These are phyloP conservation scores for Ascochyta viciae-villosae DNA, from an alignment of 2,329 filamentous ascomycete species.

Conservation along the genomic window DNA sequence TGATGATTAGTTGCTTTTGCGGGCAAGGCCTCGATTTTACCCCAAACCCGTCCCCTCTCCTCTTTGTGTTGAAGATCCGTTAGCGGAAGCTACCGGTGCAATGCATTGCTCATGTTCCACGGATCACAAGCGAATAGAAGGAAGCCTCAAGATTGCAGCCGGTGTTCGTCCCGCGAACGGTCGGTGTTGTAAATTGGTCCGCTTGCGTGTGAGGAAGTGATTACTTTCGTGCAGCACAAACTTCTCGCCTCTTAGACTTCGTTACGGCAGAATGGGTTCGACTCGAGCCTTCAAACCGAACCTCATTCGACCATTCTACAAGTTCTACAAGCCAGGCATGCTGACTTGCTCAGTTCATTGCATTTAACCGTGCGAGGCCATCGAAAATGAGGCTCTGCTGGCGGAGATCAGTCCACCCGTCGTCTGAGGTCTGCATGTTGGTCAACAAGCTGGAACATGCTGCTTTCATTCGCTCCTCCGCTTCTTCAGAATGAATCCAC, in stretches of 20 bases:
- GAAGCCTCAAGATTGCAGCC: background rate
- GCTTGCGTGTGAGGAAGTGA: constrained; percentile 1
- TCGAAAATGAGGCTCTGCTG: constrained; percentile 31
- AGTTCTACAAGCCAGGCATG: constrained; percentile 3
- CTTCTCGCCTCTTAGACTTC: constrained; percentile 2
- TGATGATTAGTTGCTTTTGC: constrained; percentile 6
- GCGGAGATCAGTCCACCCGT: constrained; percentile 19
- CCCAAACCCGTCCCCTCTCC: background rate
- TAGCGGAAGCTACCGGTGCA: constrained; percentile 5
- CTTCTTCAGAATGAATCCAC: constrained; percentile 3
- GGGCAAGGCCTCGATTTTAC: background rate
- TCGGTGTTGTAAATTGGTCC: constrained; percentile 4
- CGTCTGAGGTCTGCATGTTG: constrained; percentile 1
- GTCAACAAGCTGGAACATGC: background rate
- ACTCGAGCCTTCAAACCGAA: constrained; percentile 14
- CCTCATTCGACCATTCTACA: constrained; percentile 8
- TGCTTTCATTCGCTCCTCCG: constrained; percentile 8
- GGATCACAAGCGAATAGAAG: background rate
- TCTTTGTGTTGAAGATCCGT: background rate
- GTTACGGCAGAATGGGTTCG: constrained; percentile 16
- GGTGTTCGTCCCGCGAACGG: background rate
- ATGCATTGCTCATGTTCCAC: background rate
- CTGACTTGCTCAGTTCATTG: constrained; percentile 6
- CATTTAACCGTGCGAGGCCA: background rate
- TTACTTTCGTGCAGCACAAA: constrained; percentile 10